Conservation (phyloP, 441 rosid genomes). For the Syzygium malaccense region DNA sequence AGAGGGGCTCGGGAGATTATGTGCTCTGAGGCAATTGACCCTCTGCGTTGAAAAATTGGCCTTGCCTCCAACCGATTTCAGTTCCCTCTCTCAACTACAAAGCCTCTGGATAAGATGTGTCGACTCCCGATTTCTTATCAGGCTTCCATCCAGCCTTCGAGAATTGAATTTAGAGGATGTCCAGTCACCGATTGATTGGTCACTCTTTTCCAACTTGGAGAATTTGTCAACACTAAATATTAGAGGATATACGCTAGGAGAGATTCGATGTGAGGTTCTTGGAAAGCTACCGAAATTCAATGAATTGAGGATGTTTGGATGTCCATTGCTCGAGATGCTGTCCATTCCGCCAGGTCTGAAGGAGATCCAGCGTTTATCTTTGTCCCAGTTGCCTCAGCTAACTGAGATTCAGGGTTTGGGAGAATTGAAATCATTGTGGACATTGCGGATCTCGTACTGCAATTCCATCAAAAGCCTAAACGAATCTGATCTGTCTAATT, state of each 20-base stretch:
- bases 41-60: not conserved
- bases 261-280: not conserved
- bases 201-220: not conserved
- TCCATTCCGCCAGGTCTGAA: not conserved
- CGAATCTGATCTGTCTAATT: not conserved
- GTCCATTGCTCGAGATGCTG: not conserved
- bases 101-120: rapidly evolving
- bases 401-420: not conserved
- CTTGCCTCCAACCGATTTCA: not conserved
- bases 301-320: rapidly evolving
- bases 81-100: not conserved
- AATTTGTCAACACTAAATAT: rapidly evolving
- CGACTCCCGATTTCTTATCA: too few relatives aligned
- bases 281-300: not conserved
- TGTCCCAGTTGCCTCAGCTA: not conserved
- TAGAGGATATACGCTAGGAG: not conserved
- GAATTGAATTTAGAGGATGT: rapidly evolving
- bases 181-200: not conserved
- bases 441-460: rapidly evolving
- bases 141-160: not conserved
- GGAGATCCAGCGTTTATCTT: not conserved
- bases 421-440: not conserved
- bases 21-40: not conserved
- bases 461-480: not conserved
- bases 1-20: not conserved